Percentiles rank a stretch among this genome's conserved stretches.
Conservation (phyloP, 177 flowering plant species). For the Vitis hybrid region DNA sequence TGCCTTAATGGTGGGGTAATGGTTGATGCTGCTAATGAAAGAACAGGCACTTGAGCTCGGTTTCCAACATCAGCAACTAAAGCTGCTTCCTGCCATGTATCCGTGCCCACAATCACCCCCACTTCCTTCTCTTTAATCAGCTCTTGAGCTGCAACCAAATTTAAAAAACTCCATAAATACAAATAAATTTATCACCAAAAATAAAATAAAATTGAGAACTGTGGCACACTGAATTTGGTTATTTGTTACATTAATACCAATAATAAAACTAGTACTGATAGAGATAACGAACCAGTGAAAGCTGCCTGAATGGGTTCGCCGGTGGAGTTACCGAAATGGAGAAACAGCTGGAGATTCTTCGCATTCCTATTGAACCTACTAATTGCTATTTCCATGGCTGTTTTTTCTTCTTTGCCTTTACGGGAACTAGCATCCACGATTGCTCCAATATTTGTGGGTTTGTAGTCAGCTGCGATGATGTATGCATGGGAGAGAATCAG, state of each 20-base stretch:
- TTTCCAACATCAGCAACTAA: conserved; percentile 39
- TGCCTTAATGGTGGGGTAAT: conserved; percentile 22
- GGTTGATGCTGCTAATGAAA: conserved; percentile 40
- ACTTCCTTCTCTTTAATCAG: conserved; percentile 34
- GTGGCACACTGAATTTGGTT: no score
- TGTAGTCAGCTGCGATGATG: background rate
- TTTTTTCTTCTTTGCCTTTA: conserved; percentile 40
- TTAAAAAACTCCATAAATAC: background rate
- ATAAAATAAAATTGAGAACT: no score
- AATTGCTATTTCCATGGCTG: conserved; percentile 45
- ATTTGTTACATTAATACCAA: no score
- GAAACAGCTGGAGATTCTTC: conserved; percentile 17
- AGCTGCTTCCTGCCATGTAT: conserved; percentile 46
- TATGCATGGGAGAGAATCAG: conserved; percentile 13
- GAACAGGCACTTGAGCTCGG: conserved; percentile 35
- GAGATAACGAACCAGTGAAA: conserved; percentile 26
- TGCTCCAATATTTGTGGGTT: conserved; percentile 31
- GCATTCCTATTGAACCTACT: conserved; percentile 24
- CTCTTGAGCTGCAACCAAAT: conserved; percentile 36
- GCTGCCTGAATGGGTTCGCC: conserved; percentile 32
- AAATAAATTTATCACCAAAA: background rate
- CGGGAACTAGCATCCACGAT: conserved; percentile 39
- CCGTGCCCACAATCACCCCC: conserved; percentile 40
- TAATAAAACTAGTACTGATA: background rate
- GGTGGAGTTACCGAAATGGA: conserved; percentile 21